A percentile compares a stretch with the other conserved stretches of the same genome.
phyloP scores from a whole-genome alignment of 805 yeast genomes.

The Kluyveromyces wickerhamii region DNA sequence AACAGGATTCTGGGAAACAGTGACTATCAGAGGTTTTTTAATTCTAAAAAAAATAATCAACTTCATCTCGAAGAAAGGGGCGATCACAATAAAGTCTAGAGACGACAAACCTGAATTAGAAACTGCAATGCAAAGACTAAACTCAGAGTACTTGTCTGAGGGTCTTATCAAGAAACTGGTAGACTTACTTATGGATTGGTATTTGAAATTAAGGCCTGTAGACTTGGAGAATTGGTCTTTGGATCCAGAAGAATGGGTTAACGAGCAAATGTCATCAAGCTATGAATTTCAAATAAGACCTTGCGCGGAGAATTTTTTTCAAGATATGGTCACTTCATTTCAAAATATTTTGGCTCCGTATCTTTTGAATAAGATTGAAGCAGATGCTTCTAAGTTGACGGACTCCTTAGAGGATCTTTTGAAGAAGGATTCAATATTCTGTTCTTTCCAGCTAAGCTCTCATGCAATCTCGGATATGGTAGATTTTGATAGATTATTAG shows the following conservation, averaged over 20 bases:
- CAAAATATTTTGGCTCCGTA: conserved; percentile 47
- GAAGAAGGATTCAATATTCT: conserved; percentile 68
- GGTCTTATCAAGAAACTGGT: conserved; percentile 49
- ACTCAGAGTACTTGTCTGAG: conserved; percentile 50
- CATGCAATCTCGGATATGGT: conserved; percentile 55
- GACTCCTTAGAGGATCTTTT: conserved; percentile 41
- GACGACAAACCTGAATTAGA: conserved; percentile 58
- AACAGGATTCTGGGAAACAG: conserved; percentile 64
- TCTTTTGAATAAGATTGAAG: conserved; percentile 50
- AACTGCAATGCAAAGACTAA: conserved; percentile 45
- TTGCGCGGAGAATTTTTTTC: conserved; percentile 80
- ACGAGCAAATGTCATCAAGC: conserved; percentile 65
- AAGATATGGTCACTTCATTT: conserved; percentile 60
- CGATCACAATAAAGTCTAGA: conserved; percentile 54
- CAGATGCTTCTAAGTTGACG: conserved; percentile 29
- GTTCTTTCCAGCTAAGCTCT: conserved; percentile 77
- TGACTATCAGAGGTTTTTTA: conserved; percentile 58
- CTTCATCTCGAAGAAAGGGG: conserved; percentile 57
- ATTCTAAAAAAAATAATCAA: conserved; percentile 58
- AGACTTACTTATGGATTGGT: conserved; percentile 62
- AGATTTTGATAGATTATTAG: conserved; percentile 59
- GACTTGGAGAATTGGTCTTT: conserved; percentile 76
- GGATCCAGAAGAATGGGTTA: conserved; percentile 92
- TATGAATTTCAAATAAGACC: conserved; percentile 83
- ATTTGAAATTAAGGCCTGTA: conserved; percentile 60